These are phyloP conservation scores for Nothomitra cinnamomea DNA, from an alignment of 2,329 filamentous ascomycete species.

Conservation along the genomic window DNA sequence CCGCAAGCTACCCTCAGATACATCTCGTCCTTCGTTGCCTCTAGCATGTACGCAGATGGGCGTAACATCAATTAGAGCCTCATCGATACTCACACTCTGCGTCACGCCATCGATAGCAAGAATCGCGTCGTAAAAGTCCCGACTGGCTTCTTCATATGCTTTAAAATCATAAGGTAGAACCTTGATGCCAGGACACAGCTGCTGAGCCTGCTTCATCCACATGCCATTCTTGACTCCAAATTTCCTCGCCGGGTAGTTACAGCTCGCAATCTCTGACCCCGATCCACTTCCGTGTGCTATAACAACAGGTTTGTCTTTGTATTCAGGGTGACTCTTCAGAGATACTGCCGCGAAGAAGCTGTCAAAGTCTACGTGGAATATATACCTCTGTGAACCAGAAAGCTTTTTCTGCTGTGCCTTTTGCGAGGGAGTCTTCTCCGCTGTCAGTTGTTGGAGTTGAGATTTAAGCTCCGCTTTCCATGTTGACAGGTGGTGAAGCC, in stretches of 20 bases:
- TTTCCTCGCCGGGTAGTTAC: constrained; percentile 78
- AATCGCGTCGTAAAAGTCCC: constrained; percentile 72
- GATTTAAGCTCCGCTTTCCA: constrained; percentile 95
- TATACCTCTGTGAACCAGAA: constrained; percentile 54
- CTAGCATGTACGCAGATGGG: constrained; percentile 46
- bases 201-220: constrained; percentile 91
- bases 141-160: constrained; percentile 83
- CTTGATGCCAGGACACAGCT: constrained; percentile 70
- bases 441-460: constrained; percentile 63
- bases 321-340: constrained; percentile 58
- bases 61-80: constrained; percentile 77
- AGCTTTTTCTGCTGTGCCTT: constrained; percentile 34
- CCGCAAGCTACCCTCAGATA: constrained; percentile 52
- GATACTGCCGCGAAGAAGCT: constrained; percentile 97
- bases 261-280: constrained; percentile 91
- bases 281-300: constrained; percentile 75
- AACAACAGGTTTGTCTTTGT: constrained; percentile 61
- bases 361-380: constrained; percentile 95
- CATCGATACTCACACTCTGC: constrained; percentile 93
- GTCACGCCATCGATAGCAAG: constrained; percentile 64
- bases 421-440: constrained; percentile 43
- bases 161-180: constrained; percentile 92
- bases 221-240: constrained; percentile 93
- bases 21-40: constrained; percentile 46
- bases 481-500: constrained; percentile 82